phyloP scores from a whole-genome alignment of 257 asterid genomes.

The Cruciata laevipes region DNA sequence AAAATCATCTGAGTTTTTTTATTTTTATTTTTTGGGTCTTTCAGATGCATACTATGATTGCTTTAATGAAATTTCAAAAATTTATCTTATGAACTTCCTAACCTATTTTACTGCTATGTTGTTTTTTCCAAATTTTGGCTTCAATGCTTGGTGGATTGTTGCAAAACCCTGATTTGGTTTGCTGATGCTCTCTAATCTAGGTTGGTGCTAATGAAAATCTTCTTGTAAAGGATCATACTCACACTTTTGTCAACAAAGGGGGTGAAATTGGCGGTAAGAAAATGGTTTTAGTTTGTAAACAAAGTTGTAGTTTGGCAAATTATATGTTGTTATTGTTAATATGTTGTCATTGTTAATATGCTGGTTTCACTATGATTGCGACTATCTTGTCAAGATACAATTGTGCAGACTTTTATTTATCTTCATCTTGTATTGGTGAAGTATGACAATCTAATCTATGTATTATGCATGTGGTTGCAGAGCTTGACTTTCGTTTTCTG shows the following conservation, averaged over 20 bases:
- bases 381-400: conserved; percentile 8
- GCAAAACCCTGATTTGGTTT: conserved; percentile 15
- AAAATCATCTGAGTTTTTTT: neutral
- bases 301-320: neutral
- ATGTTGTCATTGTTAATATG: neutral
- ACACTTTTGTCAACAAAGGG: conserved; percentile 92
- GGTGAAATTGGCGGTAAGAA: conserved; percentile 90
- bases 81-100: neutral
- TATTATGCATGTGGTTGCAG: conserved; percentile 50
- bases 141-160: neutral
- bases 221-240: conserved; percentile 93
- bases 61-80: neutral
- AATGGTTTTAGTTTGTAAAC: conserved; percentile 8
- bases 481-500: conserved; percentile 91
- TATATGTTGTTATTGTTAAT: neutral
- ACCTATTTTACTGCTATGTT: neutral
- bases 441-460: conserved; percentile 18
- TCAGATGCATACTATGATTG: neutral
- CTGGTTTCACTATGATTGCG: neutral
- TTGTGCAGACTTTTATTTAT: conserved; percentile 6
- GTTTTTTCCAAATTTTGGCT: neutral
- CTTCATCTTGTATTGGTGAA: conserved; percentile 9
- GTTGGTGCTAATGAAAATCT: conserved; percentile 92
- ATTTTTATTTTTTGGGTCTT: no score
- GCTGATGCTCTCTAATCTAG: conserved; percentile 27